These are phyloP conservation scores for Alternaria atra DNA, from an alignment of 2,329 filamentous ascomycete species.

Conservation along the genomic window DNA sequence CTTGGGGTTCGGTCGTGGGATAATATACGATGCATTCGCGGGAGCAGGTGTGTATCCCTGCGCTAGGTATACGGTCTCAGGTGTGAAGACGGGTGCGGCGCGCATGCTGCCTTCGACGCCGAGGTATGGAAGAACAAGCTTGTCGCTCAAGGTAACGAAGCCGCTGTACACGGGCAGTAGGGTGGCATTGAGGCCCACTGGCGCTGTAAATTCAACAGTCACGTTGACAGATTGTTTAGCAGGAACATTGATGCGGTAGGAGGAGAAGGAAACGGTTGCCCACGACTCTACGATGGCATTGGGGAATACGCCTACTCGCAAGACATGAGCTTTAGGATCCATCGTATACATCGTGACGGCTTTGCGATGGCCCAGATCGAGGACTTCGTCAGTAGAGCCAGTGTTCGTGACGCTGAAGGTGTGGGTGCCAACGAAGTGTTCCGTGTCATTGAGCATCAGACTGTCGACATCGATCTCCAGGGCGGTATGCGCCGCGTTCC, in stretches of 20 bases:
- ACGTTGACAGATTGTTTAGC: constrained; percentile 9
- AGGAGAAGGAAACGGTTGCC: constrained; percentile 21
- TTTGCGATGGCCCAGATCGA: constrained; percentile 17
- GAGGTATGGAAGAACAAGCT: constrained; percentile 29
- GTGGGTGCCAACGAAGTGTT: constrained; percentile 31
- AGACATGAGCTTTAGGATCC: constrained; percentile 1
- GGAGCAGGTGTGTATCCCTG: constrained; percentile 13
- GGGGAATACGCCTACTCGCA: constrained; percentile 10
- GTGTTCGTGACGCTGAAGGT: constrained; percentile 33
- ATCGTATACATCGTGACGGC: constrained; percentile 31
- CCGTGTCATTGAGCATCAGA: constrained; percentile 32
- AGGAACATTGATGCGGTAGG: constrained; percentile 29
- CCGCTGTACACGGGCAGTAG: constrained; percentile 35
- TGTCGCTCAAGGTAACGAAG: constrained; percentile 22
- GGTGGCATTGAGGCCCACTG: constrained; percentile 15
- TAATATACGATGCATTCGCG: constrained; percentile 17
- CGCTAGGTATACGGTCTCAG: constrained; percentile 18
- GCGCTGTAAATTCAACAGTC: not conserved
- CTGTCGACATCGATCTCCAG: constrained; percentile 23
- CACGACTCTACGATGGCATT: constrained; percentile 16
- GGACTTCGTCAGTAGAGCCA: not conserved
- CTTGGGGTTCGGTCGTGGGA: constrained; percentile 20
- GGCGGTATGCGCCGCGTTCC: constrained; percentile 25
- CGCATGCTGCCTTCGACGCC: constrained; percentile 32
- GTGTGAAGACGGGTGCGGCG: constrained; percentile 7